Conservation (phyloP, 768 basidiomycete genomes). For the Dentipellis sp. region DNA sequence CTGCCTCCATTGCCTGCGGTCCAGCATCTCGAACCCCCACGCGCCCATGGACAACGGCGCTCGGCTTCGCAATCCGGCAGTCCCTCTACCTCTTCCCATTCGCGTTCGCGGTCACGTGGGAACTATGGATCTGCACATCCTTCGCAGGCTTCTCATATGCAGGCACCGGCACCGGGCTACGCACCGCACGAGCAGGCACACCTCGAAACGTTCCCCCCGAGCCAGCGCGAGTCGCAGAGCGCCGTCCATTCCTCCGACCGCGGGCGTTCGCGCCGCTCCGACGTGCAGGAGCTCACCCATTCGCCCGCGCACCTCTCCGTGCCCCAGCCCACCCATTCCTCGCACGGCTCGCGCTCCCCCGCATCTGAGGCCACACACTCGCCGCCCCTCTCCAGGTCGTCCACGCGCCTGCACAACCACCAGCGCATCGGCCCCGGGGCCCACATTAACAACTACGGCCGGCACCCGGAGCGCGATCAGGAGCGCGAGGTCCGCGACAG, state of each 20-base stretch:
- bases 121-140: background rate
- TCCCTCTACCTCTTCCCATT: slow-evolving; percentile 39
- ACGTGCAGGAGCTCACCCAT: slow-evolving; percentile 31
- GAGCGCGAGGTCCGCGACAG: slow-evolving; percentile 31
- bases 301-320: slow-evolving; percentile 17
- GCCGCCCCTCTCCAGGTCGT: background rate
- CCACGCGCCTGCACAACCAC: slow-evolving; percentile 45
- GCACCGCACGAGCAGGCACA: slow-evolving; percentile 7
- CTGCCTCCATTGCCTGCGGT: slow-evolving; percentile 1
- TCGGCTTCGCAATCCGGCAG: slow-evolving; percentile 38
- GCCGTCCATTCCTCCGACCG: background rate
- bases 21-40: slow-evolving; percentile 21
- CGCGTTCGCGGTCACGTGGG: slow-evolving; percentile 9
- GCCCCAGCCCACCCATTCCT: background rate
- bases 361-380: background rate
- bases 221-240: background rate
- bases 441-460: slow-evolving; percentile 37
- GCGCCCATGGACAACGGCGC: slow-evolving; percentile 26
- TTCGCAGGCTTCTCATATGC: background rate
- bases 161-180: background rate
- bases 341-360: background rate
- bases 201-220: background rate
- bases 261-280: slow-evolving; percentile 40
- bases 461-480: slow-evolving; percentile 41
- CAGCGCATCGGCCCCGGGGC: slow-evolving; percentile 59